These are phyloP conservation scores for Aegilops tauschii DNA, from an alignment of 176 grass and related monocot species.

Conservation along the genomic window DNA sequence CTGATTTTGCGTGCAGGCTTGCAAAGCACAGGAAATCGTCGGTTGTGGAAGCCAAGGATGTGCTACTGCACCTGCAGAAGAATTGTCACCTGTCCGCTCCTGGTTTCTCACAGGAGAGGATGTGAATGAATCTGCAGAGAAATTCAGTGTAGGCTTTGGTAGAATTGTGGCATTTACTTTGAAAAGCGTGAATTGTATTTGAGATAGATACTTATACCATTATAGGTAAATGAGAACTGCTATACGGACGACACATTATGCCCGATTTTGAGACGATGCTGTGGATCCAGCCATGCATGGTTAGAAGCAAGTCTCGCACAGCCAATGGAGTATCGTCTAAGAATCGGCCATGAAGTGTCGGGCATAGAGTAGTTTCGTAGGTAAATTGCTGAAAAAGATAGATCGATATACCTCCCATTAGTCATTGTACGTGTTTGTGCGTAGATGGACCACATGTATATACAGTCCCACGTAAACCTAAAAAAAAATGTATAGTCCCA, in stretches of 20 bases:
- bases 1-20: constrained; percentile 70
- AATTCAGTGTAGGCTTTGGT: constrained; percentile 12
- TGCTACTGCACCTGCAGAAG: constrained; percentile 85
- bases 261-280: no score
- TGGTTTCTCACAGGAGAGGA: constrained; percentile 82
- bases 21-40: constrained; percentile 96
- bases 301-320: no score
- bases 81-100: constrained; percentile 80
- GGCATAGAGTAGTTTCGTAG: background rate
- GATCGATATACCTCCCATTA: background rate
- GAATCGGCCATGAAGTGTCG: no score
- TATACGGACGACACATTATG: no score
- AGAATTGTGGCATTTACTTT: background rate
- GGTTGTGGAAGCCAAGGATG: constrained; percentile 77
- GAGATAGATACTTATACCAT: background rate
- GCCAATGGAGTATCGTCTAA: no score
- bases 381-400: background rate
- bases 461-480: no score
- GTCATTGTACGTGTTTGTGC: background rate
- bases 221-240: background rate
- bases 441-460: background rate
- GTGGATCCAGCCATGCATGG: no score
- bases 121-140: constrained; percentile 52
- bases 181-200: background rate
- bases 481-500: no score